Conservation (phyloP, 2,329 filamentous ascomycete species). For the Colletotrichum endophyticum region DNA sequence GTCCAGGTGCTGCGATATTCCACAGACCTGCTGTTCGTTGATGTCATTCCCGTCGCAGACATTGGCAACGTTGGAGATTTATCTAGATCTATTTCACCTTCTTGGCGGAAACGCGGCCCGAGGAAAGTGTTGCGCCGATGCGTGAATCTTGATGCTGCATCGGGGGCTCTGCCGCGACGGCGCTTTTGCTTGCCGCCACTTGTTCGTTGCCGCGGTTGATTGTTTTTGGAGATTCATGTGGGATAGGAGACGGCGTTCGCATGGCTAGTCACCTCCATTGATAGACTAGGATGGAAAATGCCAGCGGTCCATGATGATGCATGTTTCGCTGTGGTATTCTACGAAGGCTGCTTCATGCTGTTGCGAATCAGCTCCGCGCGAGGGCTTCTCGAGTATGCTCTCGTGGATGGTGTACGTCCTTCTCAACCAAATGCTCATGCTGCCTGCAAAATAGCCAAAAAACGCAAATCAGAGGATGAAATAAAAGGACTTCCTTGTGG, state of each 20-base stretch:
- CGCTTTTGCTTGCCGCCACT: not conserved
- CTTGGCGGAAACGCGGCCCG: not conserved
- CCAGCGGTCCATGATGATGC: too few relatives aligned
- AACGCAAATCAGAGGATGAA: too few relatives aligned
- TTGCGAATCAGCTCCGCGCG: too few relatives aligned
- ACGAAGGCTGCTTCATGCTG: too few relatives aligned
- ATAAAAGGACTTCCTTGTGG: too few relatives aligned
- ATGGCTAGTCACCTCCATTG: not conserved
- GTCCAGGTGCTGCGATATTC: not conserved
- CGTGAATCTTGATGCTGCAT: not conserved
- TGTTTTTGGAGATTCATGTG: not conserved
- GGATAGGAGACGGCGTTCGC: rapidly evolving
- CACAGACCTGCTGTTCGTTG: not conserved
- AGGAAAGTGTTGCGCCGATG: not conserved
- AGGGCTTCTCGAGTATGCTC: too few relatives aligned
- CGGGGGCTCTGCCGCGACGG: not conserved
- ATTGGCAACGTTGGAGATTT: not conserved
- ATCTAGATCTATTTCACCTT: not conserved
- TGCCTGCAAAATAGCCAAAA: too few relatives aligned
- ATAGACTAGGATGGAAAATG: too few relatives aligned
- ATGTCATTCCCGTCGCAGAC: not conserved
- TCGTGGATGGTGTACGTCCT: too few relatives aligned
- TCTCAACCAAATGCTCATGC: too few relatives aligned
- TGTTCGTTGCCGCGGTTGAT: not conserved
- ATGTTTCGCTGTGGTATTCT: too few relatives aligned